phyloP scores from a whole-genome alignment of 2,329 filamentous ascomycete species.

The Aspergillus quadricinctus region DNA sequence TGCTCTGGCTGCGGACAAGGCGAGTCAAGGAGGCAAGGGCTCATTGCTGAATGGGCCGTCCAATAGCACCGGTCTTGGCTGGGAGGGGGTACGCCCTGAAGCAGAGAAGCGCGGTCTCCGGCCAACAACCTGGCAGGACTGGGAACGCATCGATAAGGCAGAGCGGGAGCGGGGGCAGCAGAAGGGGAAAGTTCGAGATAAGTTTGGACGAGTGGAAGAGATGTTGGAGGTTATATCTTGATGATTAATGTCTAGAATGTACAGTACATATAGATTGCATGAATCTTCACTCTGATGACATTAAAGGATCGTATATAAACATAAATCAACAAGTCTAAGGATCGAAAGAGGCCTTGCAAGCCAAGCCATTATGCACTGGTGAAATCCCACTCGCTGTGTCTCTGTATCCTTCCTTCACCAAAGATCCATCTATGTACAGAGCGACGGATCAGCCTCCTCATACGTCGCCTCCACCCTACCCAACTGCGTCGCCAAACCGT shows the following conservation, averaged over 20 bases:
- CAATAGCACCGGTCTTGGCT: constrained; percentile 55
- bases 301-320: not conserved
- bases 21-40: constrained; percentile 20
- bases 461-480: constrained; percentile 39
- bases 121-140: constrained; percentile 76
- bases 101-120: constrained; percentile 52
- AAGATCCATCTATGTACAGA: constrained; percentile 5
- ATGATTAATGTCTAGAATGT: constrained; percentile 2
- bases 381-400: not conserved
- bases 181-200: constrained; percentile 74
- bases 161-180: constrained; percentile 64
- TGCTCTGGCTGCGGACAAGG: constrained; percentile 75
- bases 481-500: constrained; percentile 39
- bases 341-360: not conserved
- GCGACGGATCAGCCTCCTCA: constrained; percentile 15
- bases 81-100: constrained; percentile 68
- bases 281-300: not conserved
- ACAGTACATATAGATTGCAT: constrained; percentile 5
- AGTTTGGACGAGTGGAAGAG: constrained; percentile 53
- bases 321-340: not conserved
- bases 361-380: not conserved
- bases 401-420: not conserved
- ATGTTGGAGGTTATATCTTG: constrained; percentile 49
- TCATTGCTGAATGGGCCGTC: constrained; percentile 46
- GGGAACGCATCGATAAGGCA: constrained; percentile 75